Conservation (phyloP, 1,284 basidiomycete genomes). For the Ustilago lituana region DNA sequence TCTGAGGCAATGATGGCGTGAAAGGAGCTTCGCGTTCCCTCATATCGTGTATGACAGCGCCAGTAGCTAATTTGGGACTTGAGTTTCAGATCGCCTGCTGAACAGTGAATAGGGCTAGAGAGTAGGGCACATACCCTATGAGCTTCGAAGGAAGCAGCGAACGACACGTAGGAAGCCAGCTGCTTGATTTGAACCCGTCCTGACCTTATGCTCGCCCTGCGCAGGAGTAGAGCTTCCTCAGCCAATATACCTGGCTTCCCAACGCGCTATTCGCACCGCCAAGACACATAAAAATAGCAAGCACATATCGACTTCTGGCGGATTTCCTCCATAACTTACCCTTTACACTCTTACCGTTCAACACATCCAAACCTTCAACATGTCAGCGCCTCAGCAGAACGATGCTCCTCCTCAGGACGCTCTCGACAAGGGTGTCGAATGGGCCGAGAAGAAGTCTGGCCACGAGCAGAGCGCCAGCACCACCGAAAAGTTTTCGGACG, state of each 20-base stretch:
- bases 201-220: neutral
- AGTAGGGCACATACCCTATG: no score
- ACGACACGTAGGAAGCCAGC: no score
- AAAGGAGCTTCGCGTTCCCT: conserved; percentile 6
- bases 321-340: no score
- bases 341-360: no score
- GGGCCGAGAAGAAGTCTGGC: conserved; percentile 40
- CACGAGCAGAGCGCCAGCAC: conserved; percentile 45
- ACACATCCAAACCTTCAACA: conserved; percentile 16
- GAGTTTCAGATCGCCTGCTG: no score
- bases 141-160: no score
- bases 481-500: conserved; percentile 59
- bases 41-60: neutral
- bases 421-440: conserved; percentile 55
- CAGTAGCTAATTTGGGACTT: neutral
- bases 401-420: conserved; percentile 49
- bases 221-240: neutral
- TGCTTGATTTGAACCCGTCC: no score
- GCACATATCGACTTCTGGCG: no score
- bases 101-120: no score
- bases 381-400: conserved; percentile 41
- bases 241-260: neutral
- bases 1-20: conserved; percentile 4
- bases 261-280: no score
- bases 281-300: no score